A percentile compares a stretch with the other conserved stretches of the same genome.
These are phyloP conservation scores for Dothistroma pini DNA, from an alignment of 2,329 filamentous ascomycete genomes.

Conservation along the genomic window DNA sequence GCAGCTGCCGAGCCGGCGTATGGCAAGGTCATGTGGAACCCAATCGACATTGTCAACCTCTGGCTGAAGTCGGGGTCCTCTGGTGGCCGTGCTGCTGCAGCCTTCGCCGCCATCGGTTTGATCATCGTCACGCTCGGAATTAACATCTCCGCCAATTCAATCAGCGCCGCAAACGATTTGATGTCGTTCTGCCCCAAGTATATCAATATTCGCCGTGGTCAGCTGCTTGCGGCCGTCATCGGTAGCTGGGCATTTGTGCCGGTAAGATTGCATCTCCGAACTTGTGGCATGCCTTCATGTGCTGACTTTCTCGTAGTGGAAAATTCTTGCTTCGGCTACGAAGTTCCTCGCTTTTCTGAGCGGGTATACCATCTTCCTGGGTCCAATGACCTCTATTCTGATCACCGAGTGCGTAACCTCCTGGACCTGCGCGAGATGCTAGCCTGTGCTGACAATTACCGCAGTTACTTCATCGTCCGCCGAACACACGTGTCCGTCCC, in stretches of 20 bases:
- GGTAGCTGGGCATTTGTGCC: slow-evolving; percentile 39
- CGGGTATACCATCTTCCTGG: slow-evolving; percentile 63
- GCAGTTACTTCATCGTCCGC: slow-evolving; percentile 53
- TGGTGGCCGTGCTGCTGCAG: slow-evolving; percentile 27
- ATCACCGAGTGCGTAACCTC: slow-evolving; percentile 43
- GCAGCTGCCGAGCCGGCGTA: slow-evolving; percentile 52
- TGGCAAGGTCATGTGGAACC: slow-evolving; percentile 42
- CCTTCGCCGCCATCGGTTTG: slow-evolving; percentile 28
- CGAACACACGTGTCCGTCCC: slow-evolving; percentile 47
- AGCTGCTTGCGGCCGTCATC: slow-evolving; percentile 37
- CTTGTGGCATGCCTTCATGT: background rate
- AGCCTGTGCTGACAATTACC: background rate
- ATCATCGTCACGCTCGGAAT: slow-evolving; percentile 55
- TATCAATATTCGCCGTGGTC: slow-evolving; percentile 44
- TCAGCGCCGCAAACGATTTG: slow-evolving; percentile 53
- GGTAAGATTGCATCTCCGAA: background rate
- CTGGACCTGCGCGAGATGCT: too few relatives aligned
- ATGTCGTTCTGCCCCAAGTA: slow-evolving; percentile 50
- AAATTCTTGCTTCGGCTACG: slow-evolving; percentile 35
- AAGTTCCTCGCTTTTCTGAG: slow-evolving; percentile 50
- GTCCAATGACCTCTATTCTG: slow-evolving; percentile 60
- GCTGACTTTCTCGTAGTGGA: slow-evolving; percentile 26
- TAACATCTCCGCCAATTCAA: slow-evolving; percentile 52
- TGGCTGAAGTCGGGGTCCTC: slow-evolving; percentile 25
- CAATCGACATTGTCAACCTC: slow-evolving; percentile 36